Conservation (phyloP, 805 yeast genomes). For the Saccharomycopsis capsularis region DNA sequence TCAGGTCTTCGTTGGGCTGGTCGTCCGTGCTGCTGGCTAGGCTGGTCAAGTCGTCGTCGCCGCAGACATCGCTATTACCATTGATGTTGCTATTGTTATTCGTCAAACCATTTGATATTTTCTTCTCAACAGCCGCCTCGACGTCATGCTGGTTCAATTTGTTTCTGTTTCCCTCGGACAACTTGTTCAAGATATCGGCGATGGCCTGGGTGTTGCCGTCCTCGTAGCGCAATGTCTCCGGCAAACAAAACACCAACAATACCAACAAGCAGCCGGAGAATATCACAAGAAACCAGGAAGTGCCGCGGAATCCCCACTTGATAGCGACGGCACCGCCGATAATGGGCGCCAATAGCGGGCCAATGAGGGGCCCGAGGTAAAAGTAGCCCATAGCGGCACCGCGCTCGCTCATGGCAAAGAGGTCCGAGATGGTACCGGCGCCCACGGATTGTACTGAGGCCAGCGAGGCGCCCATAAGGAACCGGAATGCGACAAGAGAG, state of each 20-base stretch:
- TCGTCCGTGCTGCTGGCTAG: background rate
- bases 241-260: constrained; percentile 50
- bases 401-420: constrained; percentile 58
- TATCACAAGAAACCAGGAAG: constrained; percentile 78
- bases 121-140: background rate
- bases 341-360: constrained; percentile 76
- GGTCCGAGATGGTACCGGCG: constrained; percentile 79
- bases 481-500: constrained; percentile 60
- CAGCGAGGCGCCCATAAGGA: constrained; percentile 71
- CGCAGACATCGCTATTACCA: background rate
- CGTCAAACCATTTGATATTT: background rate
- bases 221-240: constrained; percentile 69
- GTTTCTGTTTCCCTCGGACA: constrained; percentile 22
- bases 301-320: constrained; percentile 81
- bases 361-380: constrained; percentile 74
- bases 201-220: constrained; percentile 50
- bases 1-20: background rate
- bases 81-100: background rate
- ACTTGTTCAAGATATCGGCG: constrained; percentile 36
- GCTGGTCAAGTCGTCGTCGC: background rate
- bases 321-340: constrained; percentile 68
- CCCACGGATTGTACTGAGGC: constrained; percentile 87
- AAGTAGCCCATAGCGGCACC: constrained; percentile 76
- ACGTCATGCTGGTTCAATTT: background rate
- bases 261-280: constrained; percentile 49